phyloP scores from a whole-genome alignment of 2,329 filamentous ascomycete species.

The Gliomastix tumulicola region DNA sequence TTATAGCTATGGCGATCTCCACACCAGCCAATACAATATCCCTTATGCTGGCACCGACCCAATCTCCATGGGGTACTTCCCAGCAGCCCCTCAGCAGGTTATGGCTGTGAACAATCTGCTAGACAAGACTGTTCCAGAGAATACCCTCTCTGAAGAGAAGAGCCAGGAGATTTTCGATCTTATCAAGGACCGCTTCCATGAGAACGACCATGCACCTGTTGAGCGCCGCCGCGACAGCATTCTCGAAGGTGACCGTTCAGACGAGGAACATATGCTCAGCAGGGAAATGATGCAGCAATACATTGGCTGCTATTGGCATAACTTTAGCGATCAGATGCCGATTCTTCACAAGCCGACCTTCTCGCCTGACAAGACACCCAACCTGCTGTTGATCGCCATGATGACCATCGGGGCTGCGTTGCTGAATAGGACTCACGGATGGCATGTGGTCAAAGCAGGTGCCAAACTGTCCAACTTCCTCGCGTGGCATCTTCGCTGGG shows the following conservation, averaged over 20 bases:
- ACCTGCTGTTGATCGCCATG: conserved; percentile 76
- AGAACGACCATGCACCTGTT: conserved; percentile 66
- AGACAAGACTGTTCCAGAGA: conserved; percentile 73
- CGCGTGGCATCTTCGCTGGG: conserved; percentile 90
- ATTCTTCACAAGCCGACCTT: conserved; percentile 95
- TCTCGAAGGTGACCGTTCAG: conserved; percentile 68
- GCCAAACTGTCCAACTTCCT: conserved; percentile 83
- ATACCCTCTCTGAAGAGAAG: conserved; percentile 80
- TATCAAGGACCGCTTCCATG: conserved; percentile 75
- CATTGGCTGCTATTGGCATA: conserved; percentile 86
- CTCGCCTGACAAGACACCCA: conserved; percentile 77
- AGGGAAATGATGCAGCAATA: conserved; percentile 94
- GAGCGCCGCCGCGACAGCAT: conserved; percentile 71
- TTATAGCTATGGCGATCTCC: conserved; percentile 44
- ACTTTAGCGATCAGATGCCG: conserved; percentile 90
- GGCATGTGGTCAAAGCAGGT: conserved; percentile 66
- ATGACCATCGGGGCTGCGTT: conserved; percentile 91
- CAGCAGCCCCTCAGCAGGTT: conserved; percentile 62
- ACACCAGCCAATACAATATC: conserved; percentile 30
- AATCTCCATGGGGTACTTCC: conserved; percentile 51
- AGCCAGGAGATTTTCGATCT: conserved; percentile 76
- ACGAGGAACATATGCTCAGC: conserved; percentile 63
- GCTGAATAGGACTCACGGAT: conserved; percentile 74
- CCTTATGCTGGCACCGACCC: conserved; percentile 43
- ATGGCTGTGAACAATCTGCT: conserved; percentile 87